Base-by-base conservation (phyloP, 108 stramenopile genomes). In the Craspedostauros australis region DNA sequence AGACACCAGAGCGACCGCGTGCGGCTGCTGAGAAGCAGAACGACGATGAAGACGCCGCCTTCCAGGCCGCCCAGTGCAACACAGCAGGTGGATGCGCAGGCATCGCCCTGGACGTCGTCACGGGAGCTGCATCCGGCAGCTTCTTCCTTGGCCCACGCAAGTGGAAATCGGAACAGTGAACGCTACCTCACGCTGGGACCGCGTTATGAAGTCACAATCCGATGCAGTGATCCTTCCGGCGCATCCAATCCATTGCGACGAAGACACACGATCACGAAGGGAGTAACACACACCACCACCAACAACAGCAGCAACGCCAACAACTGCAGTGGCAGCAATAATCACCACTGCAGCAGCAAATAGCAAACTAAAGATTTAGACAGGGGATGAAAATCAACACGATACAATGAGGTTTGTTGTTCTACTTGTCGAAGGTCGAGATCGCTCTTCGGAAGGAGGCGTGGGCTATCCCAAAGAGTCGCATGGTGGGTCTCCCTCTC, bases 81-180 rank as follows among this genome's bases (percentile, higher is more conserved):
- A 54, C 24, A 46, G 50, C 54, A 28, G 47, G 39, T 1, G 76
- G 76, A 19, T 77, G 76, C 39, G 71, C 60, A 24, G 67, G 67
- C 15, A 69, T 69, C 42, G 76, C 76, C 14, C 36, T 77, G 54
- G 67, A 68, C 20, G 37, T 72, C 24, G 48, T 77, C 28, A 72
- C 70, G 15, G 76, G 76, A 40, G 76, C 76, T 15, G 76, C 71
- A 5, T 62, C 71, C 53, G 66, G 76, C 0, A 68, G 70, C 55
- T 72, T 72, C 51, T 77, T 70, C 31, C 30, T 77, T 23, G 76
- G 66, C 25, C 70, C 76, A 37, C 39, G 70, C 1, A 52, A 42
- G 5, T 72, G 64, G 71, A 52, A 50, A 62, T 62, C n/a, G n/a
- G n/a, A n/a, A n/a, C n/a, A n/a, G n/a, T n/a, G n/a, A n/a, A n/a